Percentiles rank a stretch among this genome's conserved stretches.
These are phyloP conservation scores for Penicillium manginii DNA, from an alignment of 495 filamentous ascomycete species.

Conservation along the genomic window DNA sequence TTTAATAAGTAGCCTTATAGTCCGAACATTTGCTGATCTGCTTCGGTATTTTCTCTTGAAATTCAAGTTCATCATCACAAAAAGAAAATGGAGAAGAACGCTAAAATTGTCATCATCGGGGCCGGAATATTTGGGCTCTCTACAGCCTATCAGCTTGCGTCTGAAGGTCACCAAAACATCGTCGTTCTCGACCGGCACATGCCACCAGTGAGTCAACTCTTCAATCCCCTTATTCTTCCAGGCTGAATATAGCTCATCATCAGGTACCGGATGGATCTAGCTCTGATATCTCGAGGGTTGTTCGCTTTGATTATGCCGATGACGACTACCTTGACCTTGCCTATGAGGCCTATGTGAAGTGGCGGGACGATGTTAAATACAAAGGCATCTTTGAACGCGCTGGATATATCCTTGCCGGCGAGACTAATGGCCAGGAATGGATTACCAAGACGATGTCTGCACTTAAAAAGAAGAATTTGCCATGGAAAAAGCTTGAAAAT, in stretches of 20 bases:
- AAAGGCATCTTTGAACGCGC: constrained; percentile 9
- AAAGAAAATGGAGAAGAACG: background rate
- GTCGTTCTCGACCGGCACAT: constrained; percentile 57
- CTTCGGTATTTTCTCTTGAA: too few relatives aligned
- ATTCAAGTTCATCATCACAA: background rate
- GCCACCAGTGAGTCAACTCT: constrained; percentile 38
- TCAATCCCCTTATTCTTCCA: too few relatives aligned
- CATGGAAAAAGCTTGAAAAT: constrained; percentile 6
- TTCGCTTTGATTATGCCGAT: constrained; percentile 72
- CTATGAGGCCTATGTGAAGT: constrained; percentile 59
- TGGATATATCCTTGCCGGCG: constrained; percentile 1
- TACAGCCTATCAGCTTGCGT: constrained; percentile 16
- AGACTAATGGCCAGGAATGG: constrained; percentile 31
- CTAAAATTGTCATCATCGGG: constrained; percentile 15
- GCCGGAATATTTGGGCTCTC: constrained; percentile 23
- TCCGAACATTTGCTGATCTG: too few relatives aligned
- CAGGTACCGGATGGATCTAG: constrained; percentile 54
- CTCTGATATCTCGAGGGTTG: constrained; percentile 64
- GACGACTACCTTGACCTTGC: constrained; percentile 62
- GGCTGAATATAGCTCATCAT: background rate
- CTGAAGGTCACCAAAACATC: constrained; percentile 22
- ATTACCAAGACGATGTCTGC: constrained; percentile 28
- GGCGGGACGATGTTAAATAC: constrained; percentile 50
- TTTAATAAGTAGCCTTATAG: too few relatives aligned
- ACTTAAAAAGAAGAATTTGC: constrained; percentile 42